Conservation (phyloP, 2,329 filamentous ascomycete genomes). For the Dendryphion nanum region DNA sequence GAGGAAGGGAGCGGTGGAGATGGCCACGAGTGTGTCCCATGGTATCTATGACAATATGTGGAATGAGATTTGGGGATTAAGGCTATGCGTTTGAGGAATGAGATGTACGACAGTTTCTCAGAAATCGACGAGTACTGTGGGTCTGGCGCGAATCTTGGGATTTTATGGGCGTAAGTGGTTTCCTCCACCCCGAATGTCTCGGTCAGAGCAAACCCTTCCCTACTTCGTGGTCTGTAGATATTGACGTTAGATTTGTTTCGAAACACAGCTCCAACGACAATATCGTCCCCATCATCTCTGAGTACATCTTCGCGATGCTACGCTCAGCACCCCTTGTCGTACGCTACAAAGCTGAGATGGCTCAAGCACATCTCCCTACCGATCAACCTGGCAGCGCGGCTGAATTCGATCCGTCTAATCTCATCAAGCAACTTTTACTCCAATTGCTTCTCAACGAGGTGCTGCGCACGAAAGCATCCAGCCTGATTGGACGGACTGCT, state of each 20-base stretch:
- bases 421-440: constrained; percentile 3
- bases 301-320: constrained; percentile 1
- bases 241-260: background rate
- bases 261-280: constrained; percentile 2
- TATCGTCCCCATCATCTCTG: background rate
- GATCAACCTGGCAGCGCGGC: background rate
- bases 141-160: constrained; percentile 2
- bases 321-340: background rate
- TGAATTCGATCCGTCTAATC: background rate
- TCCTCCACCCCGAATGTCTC: background rate
- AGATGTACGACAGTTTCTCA: background rate
- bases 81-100: constrained; percentile 1
- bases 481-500: constrained; percentile 2
- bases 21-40: background rate
- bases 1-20: constrained; percentile 1
- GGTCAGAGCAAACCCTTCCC: background rate
- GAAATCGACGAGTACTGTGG: background rate
- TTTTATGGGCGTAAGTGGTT: constrained; percentile 6
- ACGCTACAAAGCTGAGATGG: background rate
- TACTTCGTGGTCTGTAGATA: background rate
- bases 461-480: constrained; percentile 2
- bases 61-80: constrained; percentile 2
- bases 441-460: constrained; percentile 4
- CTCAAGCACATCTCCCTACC: background rate
- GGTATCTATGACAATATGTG: background rate